A percentile compares a stretch with the other conserved stretches of the same genome.
Conservation (phyloP, 1,284 basidiomycete genomes). For the Sanguinoderma infundibulare region DNA sequence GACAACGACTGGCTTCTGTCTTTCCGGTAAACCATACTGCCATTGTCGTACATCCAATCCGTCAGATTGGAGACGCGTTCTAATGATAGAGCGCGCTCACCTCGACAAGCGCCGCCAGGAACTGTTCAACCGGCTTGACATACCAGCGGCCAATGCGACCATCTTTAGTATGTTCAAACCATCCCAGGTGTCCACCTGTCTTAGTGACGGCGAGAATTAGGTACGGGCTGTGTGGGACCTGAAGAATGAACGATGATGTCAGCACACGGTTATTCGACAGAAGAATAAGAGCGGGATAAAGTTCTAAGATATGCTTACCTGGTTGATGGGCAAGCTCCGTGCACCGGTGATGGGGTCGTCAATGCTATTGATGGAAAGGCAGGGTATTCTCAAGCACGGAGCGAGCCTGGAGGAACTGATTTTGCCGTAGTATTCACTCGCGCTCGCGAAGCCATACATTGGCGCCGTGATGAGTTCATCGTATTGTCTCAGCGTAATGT, state of each 20-base stretch:
- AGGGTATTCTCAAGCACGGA: slow-evolving; percentile 24
- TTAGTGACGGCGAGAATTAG: slow-evolving; percentile 30
- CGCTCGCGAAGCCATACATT: slow-evolving; percentile 29
- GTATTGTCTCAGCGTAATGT: slow-evolving; percentile 27
- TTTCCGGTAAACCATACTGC: slow-evolving; percentile 20
- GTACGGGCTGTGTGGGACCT: slow-evolving; percentile 27
- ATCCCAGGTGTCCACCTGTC: slow-evolving; percentile 34
- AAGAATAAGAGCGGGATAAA: background rate
- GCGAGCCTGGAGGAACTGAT: slow-evolving; percentile 28
- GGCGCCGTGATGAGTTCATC: slow-evolving; percentile 27
- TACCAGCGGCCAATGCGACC: slow-evolving; percentile 32
- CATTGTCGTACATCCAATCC: background rate
- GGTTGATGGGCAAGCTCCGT: slow-evolving; percentile 11
- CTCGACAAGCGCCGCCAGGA: slow-evolving; percentile 29
- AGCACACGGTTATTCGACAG: background rate
- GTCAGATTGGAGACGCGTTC: slow-evolving; percentile 1
- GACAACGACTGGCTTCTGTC: slow-evolving; percentile 20
- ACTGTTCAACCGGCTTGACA: slow-evolving; percentile 30
- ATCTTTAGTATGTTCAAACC: slow-evolving; percentile 26
- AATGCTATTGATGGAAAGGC: slow-evolving; percentile 31
- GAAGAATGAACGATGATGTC: background rate
- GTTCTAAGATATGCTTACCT: slow-evolving; percentile 7
- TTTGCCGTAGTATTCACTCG: slow-evolving; percentile 30
- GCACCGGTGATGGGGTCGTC: slow-evolving; percentile 34
- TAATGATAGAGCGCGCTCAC: slow-evolving; percentile 13